Conservation (phyloP, 179 eudicot genomes). For the Heliamphora ciliata region DNA sequence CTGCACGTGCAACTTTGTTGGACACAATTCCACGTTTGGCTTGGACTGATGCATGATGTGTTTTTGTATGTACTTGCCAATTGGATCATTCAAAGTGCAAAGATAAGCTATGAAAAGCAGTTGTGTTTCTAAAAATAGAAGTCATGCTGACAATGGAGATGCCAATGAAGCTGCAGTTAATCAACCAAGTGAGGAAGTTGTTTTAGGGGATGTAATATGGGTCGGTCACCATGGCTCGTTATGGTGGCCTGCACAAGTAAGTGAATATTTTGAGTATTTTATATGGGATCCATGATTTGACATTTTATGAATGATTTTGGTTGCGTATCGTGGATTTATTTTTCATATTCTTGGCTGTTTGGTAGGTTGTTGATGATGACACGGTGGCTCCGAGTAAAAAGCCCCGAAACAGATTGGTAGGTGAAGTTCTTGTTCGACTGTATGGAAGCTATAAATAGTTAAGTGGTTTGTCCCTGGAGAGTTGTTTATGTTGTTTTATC, state of each 20-base stretch:
- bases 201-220: slow-evolving; percentile 51
- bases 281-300: neutral
- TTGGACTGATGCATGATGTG: neutral
- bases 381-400: slow-evolving; percentile 29
- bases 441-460: slow-evolving; percentile 66
- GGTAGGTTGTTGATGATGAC: slow-evolving; percentile 43
- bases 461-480: slow-evolving; percentile 15
- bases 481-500: neutral
- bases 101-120: slow-evolving; percentile 33
- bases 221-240: slow-evolving; percentile 36
- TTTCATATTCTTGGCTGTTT: slow-evolving; percentile 6
- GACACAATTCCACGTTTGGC: neutral
- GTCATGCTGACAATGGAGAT: slow-evolving; percentile 18
- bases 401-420: slow-evolving; percentile 35
- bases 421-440: slow-evolving; percentile 56
- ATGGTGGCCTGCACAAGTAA: slow-evolving; percentile 81
- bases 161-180: slow-evolving; percentile 18
- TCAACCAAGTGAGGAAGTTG: slow-evolving; percentile 20
- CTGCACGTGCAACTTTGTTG: neutral
- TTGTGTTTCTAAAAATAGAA: slow-evolving; percentile 15
- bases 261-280: slow-evolving; percentile 3
- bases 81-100: slow-evolving; percentile 14
- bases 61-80: neutral
- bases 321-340: neutral
- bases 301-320: neutral